Percentiles rank a stretch among this genome's conserved stretches.
Conservation (phyloP, 768 basidiomycete species). For the Asterophora parasitica region DNA sequence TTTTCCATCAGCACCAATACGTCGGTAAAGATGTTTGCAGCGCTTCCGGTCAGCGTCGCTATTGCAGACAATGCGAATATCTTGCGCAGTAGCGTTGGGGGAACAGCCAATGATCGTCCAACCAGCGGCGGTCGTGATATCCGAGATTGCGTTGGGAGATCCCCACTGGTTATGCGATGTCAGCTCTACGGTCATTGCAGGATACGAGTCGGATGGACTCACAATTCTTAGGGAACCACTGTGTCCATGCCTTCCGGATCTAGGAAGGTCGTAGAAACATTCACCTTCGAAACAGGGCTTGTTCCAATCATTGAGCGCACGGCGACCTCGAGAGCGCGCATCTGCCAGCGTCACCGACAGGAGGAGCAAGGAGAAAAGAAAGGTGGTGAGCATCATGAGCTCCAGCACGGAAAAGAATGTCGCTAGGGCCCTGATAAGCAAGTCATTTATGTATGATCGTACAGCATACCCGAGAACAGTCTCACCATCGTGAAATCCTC, state of each 20-base stretch:
- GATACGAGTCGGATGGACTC: neutral
- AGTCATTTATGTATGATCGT: too few relatives aligned
- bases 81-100: slow-evolving; percentile 31
- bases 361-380: neutral
- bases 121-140: slow-evolving; percentile 42
- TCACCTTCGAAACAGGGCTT: slow-evolving; percentile 1
- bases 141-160: slow-evolving; percentile 26
- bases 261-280: slow-evolving; percentile 1
- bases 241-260: neutral
- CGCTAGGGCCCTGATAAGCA: too few relatives aligned
- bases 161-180: neutral
- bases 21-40: slow-evolving; percentile 34
- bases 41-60: slow-evolving; percentile 17
- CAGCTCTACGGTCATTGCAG: neutral
- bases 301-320: too few relatives aligned
- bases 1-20: slow-evolving; percentile 36
- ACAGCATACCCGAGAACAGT: too few relatives aligned
- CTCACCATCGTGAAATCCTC: too few relatives aligned
- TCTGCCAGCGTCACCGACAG: neutral
- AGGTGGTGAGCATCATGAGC: neutral
- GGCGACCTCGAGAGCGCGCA: too few relatives aligned
- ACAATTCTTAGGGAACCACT: neutral
- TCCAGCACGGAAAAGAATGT: too few relatives aligned
- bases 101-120: slow-evolving; percentile 47
- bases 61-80: slow-evolving; percentile 45